phyloP scores from a whole-genome alignment of 176 grass and related monocot species.

The Avena atlantica region DNA sequence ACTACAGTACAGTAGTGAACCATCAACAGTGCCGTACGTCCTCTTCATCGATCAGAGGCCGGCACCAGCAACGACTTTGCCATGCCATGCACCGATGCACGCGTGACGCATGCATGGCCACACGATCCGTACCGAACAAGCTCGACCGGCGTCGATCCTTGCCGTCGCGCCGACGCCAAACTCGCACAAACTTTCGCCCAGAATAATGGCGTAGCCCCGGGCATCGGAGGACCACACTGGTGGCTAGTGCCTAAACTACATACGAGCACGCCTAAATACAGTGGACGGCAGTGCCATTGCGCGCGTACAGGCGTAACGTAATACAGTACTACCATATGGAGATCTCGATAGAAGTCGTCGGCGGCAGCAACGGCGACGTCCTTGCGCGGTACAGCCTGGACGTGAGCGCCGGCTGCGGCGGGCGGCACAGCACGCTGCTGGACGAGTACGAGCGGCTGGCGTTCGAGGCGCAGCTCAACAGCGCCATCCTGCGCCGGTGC shows the following conservation, averaged over 20 bases:
- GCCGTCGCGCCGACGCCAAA: conserved; percentile 60
- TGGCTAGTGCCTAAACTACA: neutral
- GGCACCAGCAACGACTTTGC: neutral
- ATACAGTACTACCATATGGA: conserved; percentile 7
- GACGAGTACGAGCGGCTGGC: conserved; percentile 77
- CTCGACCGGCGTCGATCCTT: conserved; percentile 45
- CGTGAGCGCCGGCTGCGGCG: conserved; percentile 61
- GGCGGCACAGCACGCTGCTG: conserved; percentile 64
- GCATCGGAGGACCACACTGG: conserved; percentile 11
- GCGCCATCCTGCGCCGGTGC: conserved; percentile 73
- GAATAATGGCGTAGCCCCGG: conserved; percentile 43
- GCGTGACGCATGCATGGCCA: no score
- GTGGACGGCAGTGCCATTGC: neutral
- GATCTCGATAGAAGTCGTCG: neutral
- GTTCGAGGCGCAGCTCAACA: conserved; percentile 76
- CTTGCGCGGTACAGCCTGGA: conserved; percentile 59
- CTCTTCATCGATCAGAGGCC: neutral
- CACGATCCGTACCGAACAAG: conserved; percentile 29
- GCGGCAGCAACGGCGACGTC: neutral
- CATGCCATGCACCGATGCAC: neutral
- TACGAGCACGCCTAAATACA: conserved; percentile 35
- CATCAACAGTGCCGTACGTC: neutral
- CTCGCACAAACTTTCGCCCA: conserved; percentile 36
- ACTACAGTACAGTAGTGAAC: neutral
- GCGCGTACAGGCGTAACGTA: neutral